phyloP scores from a whole-genome alignment of 2,329 filamentous ascomycete genomes.

The Trichoderma afroharzianum region DNA sequence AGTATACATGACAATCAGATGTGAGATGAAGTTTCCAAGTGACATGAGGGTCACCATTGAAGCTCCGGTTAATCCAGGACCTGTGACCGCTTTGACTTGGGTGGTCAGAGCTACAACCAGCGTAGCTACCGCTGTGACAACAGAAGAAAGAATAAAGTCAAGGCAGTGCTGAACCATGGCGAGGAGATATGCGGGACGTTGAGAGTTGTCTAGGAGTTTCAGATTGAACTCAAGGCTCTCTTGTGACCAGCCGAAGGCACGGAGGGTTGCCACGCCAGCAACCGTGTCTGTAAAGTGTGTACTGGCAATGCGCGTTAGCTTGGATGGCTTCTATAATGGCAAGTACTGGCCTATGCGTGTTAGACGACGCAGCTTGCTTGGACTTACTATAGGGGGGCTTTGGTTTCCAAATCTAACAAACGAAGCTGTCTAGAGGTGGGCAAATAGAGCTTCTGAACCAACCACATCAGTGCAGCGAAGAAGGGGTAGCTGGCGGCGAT shows the following conservation, averaged over 20 bases:
- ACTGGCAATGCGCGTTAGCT: not conserved
- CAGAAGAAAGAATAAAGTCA: conserved; percentile 11
- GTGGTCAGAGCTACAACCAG: conserved; percentile 16
- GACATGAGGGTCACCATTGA: conserved; percentile 9
- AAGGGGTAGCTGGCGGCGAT: conserved; percentile 49
- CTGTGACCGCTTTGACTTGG: not conserved
- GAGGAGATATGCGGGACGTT: conserved; percentile 18
- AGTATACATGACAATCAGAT: conserved; percentile 4
- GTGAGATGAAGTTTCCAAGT: not conserved
- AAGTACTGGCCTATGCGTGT: not conserved
- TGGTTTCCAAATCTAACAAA: conserved; percentile 58
- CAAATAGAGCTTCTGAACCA: conserved; percentile 56
- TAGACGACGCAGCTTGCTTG: not conserved
- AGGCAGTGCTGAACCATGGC: conserved; percentile 20
- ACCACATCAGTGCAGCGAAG: conserved; percentile 43
- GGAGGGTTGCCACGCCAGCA: conserved; percentile 15
- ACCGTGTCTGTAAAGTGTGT: conserved; percentile 18
- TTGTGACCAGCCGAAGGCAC: conserved; percentile 19
- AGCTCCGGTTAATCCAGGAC: not conserved
- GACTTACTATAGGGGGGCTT: conserved; percentile 43
- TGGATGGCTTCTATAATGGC: not conserved
- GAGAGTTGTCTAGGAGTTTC: conserved; percentile 16
- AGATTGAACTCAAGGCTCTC: conserved; percentile 1
- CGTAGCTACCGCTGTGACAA: conserved; percentile 13
- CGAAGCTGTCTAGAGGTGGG: conserved; percentile 58